These are phyloP conservation scores for Telfairia occidentalis DNA, from an alignment of 331 rosid species.

Conservation along the genomic window DNA sequence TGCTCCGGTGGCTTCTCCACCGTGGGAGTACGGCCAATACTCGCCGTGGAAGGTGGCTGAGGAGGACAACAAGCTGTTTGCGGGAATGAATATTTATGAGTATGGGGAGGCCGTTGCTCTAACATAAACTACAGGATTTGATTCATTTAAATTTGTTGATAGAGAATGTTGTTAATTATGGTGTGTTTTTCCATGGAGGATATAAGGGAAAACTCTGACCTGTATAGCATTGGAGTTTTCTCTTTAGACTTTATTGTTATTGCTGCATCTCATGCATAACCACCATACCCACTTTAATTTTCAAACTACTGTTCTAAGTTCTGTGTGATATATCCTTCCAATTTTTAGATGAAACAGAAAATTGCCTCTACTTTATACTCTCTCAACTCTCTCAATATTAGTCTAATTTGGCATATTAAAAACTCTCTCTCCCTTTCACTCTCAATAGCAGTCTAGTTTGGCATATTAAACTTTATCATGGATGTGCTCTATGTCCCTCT, in stretches of 20 bases:
- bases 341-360: background rate
- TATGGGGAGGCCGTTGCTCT: background rate
- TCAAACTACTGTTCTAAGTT: background rate
- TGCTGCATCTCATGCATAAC: slow-evolving; percentile 5
- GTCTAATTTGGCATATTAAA: too few relatives aligned
- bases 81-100: background rate
- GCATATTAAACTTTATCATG: background rate
- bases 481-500: too few relatives aligned
- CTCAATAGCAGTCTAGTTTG: background rate
- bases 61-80: slow-evolving; percentile 8
- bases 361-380: background rate
- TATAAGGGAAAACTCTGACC: slow-evolving; percentile 1
- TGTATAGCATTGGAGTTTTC: slow-evolving; percentile 10
- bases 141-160: slow-evolving; percentile 14
- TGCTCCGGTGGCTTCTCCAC: background rate
- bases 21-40: slow-evolving; percentile 7
- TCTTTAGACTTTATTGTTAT: background rate
- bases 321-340: background rate
- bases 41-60: slow-evolving; percentile 5
- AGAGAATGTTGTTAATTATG: background rate
- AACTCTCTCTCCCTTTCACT: background rate
- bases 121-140: background rate
- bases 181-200: background rate
- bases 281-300: background rate
- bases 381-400: background rate